Evolutionary conservation across 345 rosid species (phyloP), one percentile per base, ranked within the genome.

Genomic region (Eucalyptus viminalis): DNA sequence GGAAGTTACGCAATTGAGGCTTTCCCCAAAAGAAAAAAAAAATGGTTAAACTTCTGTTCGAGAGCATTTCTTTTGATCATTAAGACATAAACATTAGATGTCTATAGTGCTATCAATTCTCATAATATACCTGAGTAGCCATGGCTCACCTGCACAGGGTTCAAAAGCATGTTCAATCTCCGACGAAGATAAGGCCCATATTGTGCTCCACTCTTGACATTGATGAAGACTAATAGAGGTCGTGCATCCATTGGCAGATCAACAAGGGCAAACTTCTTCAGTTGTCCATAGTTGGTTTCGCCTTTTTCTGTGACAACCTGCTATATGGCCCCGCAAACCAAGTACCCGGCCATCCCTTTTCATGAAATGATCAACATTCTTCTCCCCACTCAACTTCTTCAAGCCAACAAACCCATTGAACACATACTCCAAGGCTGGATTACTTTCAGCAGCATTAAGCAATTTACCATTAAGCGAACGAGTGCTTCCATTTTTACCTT

Each of bases 161-260:
- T 96, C 91, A 96, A 91, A 69, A 96, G 93, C 94, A 94, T 94
- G 92, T 95, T 95, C 87, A 96, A 92, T 87, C 97, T 94, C 90
- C 96, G 93, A 80, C 94, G 95, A 37, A 96, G 96, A 87, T 93
- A 94, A 89, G 93, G 95, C 88, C 98, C 98, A 69, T 91, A 95
- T 91, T 94, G 97, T 86, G 96, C 98, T 86, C 98, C 98, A 44
- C 98, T 96, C 92, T 95, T 96, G 89, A 95, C 94, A 92, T 96
- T 96, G 85, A 96, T 94, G 80, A 96, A 95, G 88, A 96, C 98
- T 89, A 96, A 91, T 86, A 96, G 94, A 27, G 98, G 98, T 90
- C 97, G 94, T 50, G 94, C 95, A 90, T 94, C 96, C 24, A 92
- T 90, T 69, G 96, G 95, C 88, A 94, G 91, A 90, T 96, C 96